phyloP scores from a whole-genome alignment of 129 eudicot species.

The Centrapalus pauciflorus region DNA sequence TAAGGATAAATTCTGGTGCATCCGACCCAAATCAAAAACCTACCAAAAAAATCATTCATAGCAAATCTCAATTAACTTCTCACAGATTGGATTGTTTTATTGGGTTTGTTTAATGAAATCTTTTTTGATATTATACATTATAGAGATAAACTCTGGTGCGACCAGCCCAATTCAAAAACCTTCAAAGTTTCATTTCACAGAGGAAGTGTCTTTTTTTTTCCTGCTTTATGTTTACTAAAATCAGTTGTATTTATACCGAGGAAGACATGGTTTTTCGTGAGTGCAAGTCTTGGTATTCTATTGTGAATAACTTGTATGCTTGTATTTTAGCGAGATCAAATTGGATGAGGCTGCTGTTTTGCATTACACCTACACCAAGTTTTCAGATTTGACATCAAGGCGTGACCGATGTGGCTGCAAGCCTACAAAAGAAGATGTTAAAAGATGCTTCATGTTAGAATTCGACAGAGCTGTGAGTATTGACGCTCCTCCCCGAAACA shows the following conservation, averaged over 20 bases:
- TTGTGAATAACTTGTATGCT: constrained; percentile 3
- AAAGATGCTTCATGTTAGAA: constrained; percentile 73
- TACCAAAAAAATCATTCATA: no score
- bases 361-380: constrained; percentile 88
- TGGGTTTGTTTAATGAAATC: no score
- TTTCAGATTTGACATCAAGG: constrained; percentile 93
- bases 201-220: neutral
- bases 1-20: no score
- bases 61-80: no score
- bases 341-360: constrained; percentile 90
- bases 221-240: neutral
- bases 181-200: neutral
- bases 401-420: constrained; percentile 97
- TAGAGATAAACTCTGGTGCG: no score
- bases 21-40: no score
- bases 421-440: constrained; percentile 75
- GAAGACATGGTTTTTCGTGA: neutral
- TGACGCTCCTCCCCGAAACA: neutral
- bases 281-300: neutral
- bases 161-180: no score
- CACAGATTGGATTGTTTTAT: no score
- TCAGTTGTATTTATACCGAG: neutral
- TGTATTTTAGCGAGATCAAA: constrained; percentile 62
- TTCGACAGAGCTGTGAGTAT: constrained; percentile 89
- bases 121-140: no score